phyloP scores from a whole-genome alignment of 768 basidiomycete species.

The Xerocomus spinulosus region DNA sequence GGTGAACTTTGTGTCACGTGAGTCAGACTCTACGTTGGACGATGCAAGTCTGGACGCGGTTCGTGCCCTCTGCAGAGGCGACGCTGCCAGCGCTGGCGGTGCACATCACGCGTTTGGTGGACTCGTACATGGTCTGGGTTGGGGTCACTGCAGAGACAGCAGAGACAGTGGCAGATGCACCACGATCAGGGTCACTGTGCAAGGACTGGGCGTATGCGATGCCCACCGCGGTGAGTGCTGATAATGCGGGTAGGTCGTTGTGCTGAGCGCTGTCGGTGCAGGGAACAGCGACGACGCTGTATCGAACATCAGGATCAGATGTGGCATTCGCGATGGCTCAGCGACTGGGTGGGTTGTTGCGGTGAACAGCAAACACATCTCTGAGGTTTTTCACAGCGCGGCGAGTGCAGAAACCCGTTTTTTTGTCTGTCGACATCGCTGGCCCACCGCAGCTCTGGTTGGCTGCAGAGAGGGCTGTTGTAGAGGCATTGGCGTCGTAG shows the following conservation, averaged over 20 bases:
- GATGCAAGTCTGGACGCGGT: constrained; percentile 46
- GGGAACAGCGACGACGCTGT: constrained; percentile 55
- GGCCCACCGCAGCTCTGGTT: constrained; percentile 44
- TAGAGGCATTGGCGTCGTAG: constrained; percentile 33
- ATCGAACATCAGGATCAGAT: constrained; percentile 58
- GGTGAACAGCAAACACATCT: not conserved
- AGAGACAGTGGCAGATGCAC: constrained; percentile 46
- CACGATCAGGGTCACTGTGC: constrained; percentile 52
- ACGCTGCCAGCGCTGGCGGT: constrained; percentile 56
- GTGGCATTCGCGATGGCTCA: constrained; percentile 69
- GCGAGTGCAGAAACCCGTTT: constrained; percentile 63
- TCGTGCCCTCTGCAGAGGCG: constrained; percentile 46
- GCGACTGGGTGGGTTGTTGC: constrained; percentile 59
- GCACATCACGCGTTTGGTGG: constrained; percentile 61
- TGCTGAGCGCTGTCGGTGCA: constrained; percentile 6
- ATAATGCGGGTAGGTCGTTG: not conserved
- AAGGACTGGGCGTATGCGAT: constrained; percentile 83
- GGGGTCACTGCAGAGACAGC: constrained; percentile 50
- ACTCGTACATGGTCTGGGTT: constrained; percentile 81
- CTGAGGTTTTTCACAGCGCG: constrained; percentile 41
- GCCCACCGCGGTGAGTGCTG: constrained; percentile 41
- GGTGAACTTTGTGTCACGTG: constrained; percentile 20
- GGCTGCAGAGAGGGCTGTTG: constrained; percentile 58
- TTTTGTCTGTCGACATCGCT: constrained; percentile 63
- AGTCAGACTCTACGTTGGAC: not conserved